Base-by-base conservation (phyloP, 2,329 filamentous ascomycete genomes). In the Xylaria multiplex region DNA sequence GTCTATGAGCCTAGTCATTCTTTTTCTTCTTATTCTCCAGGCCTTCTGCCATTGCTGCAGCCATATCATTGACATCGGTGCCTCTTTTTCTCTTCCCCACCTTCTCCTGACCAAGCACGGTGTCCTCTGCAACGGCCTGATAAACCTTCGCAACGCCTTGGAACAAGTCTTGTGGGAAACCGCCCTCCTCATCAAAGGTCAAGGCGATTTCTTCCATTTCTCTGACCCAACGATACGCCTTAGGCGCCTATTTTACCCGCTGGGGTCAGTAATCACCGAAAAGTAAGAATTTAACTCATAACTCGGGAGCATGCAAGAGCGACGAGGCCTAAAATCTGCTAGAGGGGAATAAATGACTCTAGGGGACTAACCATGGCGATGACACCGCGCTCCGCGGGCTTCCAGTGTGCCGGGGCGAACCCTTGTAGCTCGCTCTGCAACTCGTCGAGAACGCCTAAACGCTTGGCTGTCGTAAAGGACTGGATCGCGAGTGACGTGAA, bases 201-300 rank as follows among this genome's bases (percentile, higher is more conserved):
- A 84, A 80, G 3, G 85, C 86, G 73, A 94, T 93, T 81, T 93
- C 88, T 71, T 89, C 84, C 91, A 94, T 93, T 81, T 93, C 91
- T 40, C 84, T 81, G 0, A 92, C 88, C 91, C 91, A 94, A 11
- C 91, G 82, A 76, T 93, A 93, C 19, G 91, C 91, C 79, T 93
- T 94, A 7, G 88, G 87, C 27, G 90, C 84, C 19, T 19, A 19
- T 19, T 19, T 19, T 19, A 19, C 19, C 1, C 19, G 19, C 19
- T 19, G 19, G 19, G 19, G 19, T 19, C 19, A 19, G 19, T 19
- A 19, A 19, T 19, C 19, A 19, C 19, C 19, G 19, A 19, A 19
- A 19, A 19, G 19, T 19, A 19, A 19, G 19, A 19, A 19, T 19
- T 19, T 19, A 19, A 19, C 19, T 19, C 19, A 19, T 19, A 19